A percentile compares a stretch with the other conserved stretches of the same genome.
Evolutionary conservation across 164 flowering plant species (phyloP).

Genomic region (Macadamia integrifolia): DNA sequence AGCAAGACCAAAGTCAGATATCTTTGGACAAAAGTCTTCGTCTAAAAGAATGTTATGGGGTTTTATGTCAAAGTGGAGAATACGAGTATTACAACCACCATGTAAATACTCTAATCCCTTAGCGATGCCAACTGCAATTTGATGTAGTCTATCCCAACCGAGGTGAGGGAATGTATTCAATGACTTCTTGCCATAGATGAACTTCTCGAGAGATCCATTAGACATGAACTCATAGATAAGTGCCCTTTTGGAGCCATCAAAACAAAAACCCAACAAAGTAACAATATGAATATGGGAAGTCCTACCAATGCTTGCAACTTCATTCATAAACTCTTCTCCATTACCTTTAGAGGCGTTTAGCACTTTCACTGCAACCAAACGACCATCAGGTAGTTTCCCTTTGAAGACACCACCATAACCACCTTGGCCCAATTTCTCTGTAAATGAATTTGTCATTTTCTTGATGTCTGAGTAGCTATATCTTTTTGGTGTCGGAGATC

Average conservation of each 20-base stretch:
- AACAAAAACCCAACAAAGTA: constrained; percentile 17
- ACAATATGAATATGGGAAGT: constrained; percentile 22
- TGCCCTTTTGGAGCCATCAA: constrained; percentile 17
- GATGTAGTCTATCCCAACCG: constrained; percentile 21
- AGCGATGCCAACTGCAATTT: constrained; percentile 37
- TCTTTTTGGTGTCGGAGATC: constrained; percentile 10
- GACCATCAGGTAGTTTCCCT: not conserved
- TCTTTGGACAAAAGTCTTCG: constrained; percentile 31
- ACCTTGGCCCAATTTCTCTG: constrained; percentile 2
- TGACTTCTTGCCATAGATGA: not conserved
- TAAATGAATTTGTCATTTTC: constrained; percentile 13
- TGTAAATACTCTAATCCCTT: constrained; percentile 41
- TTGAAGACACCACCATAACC: not conserved
- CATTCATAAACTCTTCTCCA: constrained; percentile 16
- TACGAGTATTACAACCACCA: constrained; percentile 37
- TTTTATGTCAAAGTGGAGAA: constrained; percentile 43
- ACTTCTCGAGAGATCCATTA: constrained; percentile 23
- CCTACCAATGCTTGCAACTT: constrained; percentile 23
- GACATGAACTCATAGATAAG: constrained; percentile 26
- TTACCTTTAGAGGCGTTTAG: not conserved
- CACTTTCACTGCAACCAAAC: not conserved
- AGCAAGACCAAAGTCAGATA: constrained; percentile 40
- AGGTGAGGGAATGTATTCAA: constrained; percentile 3
- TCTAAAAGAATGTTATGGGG: constrained; percentile 43
- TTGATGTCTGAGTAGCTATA: constrained; percentile 13